Percentiles rank a stretch among this genome's conserved stretches.
phyloP scores from a whole-genome alignment of 2,329 filamentous ascomycete species.

The Beauveria pseudobassiana region DNA sequence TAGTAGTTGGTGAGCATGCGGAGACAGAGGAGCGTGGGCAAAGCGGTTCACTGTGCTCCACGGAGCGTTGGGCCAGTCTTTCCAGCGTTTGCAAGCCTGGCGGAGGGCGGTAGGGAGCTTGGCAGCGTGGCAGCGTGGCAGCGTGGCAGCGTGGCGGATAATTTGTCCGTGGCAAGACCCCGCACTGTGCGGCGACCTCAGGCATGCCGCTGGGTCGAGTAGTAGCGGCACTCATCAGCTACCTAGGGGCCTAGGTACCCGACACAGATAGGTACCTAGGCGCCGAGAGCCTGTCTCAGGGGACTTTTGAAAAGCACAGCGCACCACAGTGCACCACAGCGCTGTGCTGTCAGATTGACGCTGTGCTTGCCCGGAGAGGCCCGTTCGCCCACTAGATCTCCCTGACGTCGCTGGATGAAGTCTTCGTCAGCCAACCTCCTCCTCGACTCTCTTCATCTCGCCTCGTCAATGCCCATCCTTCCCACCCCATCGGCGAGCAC shows the following conservation, averaged over 20 bases:
- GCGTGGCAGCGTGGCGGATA: no score
- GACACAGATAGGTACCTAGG: no score
- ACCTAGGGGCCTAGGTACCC: no score
- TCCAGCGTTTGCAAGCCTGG: no score
- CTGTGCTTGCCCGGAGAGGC: conserved; percentile 4
- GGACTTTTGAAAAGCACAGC: background rate
- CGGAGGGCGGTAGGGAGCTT: no score
- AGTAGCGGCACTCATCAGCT: no score
- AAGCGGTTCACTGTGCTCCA: no score
- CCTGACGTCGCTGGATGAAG: conserved; percentile 9
- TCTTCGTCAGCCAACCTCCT: conserved; percentile 13
- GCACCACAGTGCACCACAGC: background rate
- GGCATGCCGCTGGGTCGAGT: background rate
- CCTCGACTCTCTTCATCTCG: conserved; percentile 1
- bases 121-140: no score
- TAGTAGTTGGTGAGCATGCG: no score
- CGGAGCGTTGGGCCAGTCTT: no score
- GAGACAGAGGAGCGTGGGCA: no score
- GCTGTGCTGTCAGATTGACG: background rate
- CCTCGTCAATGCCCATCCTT: conserved; percentile 3
- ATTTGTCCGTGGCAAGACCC: background rate
- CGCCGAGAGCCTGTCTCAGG: no score
- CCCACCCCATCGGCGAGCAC: background rate
- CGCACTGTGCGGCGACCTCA: conserved; percentile 3
- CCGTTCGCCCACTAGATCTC: conserved; percentile 11